Percentiles rank a stretch among this genome's conserved stretches.
These are phyloP conservation scores for Coemansia sp. DNA, from an alignment of 192 early-diverging fungal species.

Conservation along the genomic window DNA sequence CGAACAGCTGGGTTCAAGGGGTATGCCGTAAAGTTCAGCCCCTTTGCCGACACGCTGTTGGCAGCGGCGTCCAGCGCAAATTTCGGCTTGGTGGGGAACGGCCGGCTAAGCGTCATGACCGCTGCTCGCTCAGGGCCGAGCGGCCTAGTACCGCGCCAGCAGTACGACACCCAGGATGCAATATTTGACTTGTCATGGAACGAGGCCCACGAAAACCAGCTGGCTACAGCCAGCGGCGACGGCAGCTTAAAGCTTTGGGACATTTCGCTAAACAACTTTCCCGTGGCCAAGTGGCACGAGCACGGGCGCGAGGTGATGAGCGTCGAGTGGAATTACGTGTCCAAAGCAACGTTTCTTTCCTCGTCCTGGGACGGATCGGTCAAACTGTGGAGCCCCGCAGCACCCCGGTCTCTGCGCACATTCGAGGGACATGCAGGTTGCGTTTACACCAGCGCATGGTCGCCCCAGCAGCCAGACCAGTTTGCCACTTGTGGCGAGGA, in stretches of 20 bases:
- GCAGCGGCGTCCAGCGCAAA: conserved; percentile 88
- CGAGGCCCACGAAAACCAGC: conserved; percentile 91
- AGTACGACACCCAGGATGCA: conserved; percentile 96
- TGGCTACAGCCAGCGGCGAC: conserved; percentile 87
- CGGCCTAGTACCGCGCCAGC: conserved; percentile 21
- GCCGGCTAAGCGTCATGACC: conserved; percentile 74
- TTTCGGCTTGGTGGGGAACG: conserved; percentile 97
- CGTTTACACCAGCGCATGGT: conserved; percentile 88
- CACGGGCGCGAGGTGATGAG: conserved; percentile 91
- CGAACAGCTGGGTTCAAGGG: conserved; percentile 84
- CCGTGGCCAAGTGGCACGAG: conserved; percentile 87
- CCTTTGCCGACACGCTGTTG: conserved; percentile 85
- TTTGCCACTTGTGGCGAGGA: conserved; percentile 93
- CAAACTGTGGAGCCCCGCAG: conserved; percentile 91
- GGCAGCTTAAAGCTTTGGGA: conserved; percentile 96
- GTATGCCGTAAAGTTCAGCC: conserved; percentile 91
- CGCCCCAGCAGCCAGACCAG: conserved; percentile 65
- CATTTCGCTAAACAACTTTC: conserved; percentile 56
- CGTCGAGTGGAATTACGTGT: conserved; percentile 90
- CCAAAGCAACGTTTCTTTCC: conserved; percentile 83
- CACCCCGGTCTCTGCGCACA: conserved; percentile 70
- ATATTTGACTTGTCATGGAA: conserved; percentile 94
- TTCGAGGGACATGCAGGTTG: conserved; percentile 89
- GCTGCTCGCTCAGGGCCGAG: conserved; percentile 21
- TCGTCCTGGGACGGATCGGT: conserved; percentile 94